Base-by-base conservation (phyloP, 176 grass and related monocot genomes). In the Carex kokanica region DNA sequence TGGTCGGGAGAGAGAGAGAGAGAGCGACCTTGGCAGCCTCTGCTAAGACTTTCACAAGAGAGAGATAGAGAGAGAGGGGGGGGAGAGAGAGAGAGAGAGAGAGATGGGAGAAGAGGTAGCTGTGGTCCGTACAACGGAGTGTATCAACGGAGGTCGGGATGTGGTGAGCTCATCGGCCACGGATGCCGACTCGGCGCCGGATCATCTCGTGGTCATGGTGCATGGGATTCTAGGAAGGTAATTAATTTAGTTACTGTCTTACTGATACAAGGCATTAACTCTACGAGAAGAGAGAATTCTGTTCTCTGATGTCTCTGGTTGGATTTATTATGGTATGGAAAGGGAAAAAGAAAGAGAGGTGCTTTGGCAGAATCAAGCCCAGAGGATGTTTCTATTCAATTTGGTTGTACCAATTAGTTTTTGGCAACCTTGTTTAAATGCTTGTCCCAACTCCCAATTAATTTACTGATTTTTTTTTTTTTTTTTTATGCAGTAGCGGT, bases 191-290 rank as follows among this genome's bases (percentile, higher is more conserved):
- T 61, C 67, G 12, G 64, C 32, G 13, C 92, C 89, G 0, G 92
- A 89, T 45, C 87, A 94, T 81, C 92, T 94, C 72, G 85, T 91
- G 68, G 87, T 94, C 78, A 87, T 94, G 92, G 85, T 94, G 68
- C 92, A 94, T 79, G 89, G 92, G 86, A 94, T 91, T 81, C 84
- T 94, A 67, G 92, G 92, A 85, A 91, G 92, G 92, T 94, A 23
- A 71, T 12, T 53, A 0, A 25, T 45, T 2, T 47, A 47, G 41
- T 5, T 47, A 72, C 27, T 27, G 27, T 27, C 27, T 27, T 27
- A 27, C 38, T 72, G 1, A 58, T 18, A 58, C 55, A 58, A 58
- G 55, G 55, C 16, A 59, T 59, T 59, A 1, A 59, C 6, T 24
- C 20, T 24, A 20, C 9, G n/a, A n/a, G 59, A 61, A 61, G 38